A percentile compares a stretch with the other conserved stretches of the same genome.
phyloP scores from a whole-genome alignment of 2,329 filamentous ascomycete genomes.

The Hymenoscyphus albidus region DNA sequence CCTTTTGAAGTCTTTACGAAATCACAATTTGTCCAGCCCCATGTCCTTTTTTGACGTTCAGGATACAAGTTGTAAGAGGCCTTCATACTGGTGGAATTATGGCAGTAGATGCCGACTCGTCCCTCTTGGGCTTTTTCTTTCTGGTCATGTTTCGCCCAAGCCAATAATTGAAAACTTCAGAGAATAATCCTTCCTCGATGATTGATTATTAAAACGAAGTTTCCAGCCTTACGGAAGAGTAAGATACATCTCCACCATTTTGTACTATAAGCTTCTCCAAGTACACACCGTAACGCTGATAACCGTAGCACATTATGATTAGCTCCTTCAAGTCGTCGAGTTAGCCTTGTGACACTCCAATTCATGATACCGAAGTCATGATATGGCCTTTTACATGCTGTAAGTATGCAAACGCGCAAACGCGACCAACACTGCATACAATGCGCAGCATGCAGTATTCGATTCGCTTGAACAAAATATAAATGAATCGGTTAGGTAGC shows the following conservation, averaged over 20 bases:
- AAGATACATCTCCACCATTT: too few relatives aligned
- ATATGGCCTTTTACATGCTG: not conserved
- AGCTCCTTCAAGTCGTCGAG: not conserved
- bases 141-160: not conserved
- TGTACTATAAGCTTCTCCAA: not conserved
- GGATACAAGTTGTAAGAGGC: too few relatives aligned
- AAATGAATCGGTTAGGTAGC: not conserved
- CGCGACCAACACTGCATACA: not conserved
- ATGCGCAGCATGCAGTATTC: not conserved
- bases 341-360: not conserved
- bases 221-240: not conserved
- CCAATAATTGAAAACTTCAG: too few relatives aligned
- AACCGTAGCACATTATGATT: not conserved
- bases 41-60: not conserved
- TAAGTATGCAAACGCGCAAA: not conserved
- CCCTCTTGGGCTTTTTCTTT: not conserved
- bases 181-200: too few relatives aligned
- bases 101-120: not conserved
- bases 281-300: not conserved
- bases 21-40: not conserved
- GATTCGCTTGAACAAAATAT: not conserved
- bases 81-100: not conserved
- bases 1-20: not conserved
- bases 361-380: not conserved
- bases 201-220: too few relatives aligned